Base-by-base conservation (phyloP, 192 early-diverging fungal genomes). In the Cetraspora pellucida region DNA sequence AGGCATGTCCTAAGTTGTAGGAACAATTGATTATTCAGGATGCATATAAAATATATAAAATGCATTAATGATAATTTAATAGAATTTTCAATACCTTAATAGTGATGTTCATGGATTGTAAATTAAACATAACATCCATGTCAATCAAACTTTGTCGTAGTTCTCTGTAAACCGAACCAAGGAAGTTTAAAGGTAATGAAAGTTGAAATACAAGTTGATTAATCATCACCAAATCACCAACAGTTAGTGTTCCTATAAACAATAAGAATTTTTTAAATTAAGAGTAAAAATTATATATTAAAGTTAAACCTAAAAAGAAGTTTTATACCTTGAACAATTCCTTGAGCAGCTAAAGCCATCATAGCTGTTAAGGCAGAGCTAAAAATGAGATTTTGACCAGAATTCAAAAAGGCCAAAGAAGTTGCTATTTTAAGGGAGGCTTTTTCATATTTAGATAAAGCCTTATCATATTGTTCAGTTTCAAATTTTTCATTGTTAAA, bases 181-280 rank as follows among this genome's bases (percentile, higher is more conserved):
- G 81, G 80, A 99, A 99, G 86, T 99, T 98, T 16, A 99, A 87
- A 21, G 98, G 98, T 81, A 98, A 86, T 2, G 95, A 95, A 13
- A 99, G 87, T 83, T 99, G 98, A 82, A 99, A 98, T 28, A 99
- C 91, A 28, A 99, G 92, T 21, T 97, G 96, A 77, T 99, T 99
- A 71, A 99, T 90, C 95, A 99, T 95, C 21, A 99, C 98, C 7
- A 99, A 88, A 79, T 99, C 98, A 54, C 98, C 98, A 28, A 99
- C 91, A 2, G 95, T 97, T 88, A 99, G 85, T 2, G 89, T 84
- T 1, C 95, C 95, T 64, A 72, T 44, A 43, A 58, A 9, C 44
- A n/a, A 31, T 57, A 19, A 68, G 10, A 2, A 21, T 25, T 3
- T 27, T 16, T 11, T 21, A 14, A 10, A 45, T 1, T 9, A 47